Percentiles rank a stretch among this genome's conserved stretches.
These are phyloP conservation scores for Pseudogymnoascus sp. DNA, from an alignment of 2,329 filamentous ascomycete genomes.

Conservation along the genomic window DNA sequence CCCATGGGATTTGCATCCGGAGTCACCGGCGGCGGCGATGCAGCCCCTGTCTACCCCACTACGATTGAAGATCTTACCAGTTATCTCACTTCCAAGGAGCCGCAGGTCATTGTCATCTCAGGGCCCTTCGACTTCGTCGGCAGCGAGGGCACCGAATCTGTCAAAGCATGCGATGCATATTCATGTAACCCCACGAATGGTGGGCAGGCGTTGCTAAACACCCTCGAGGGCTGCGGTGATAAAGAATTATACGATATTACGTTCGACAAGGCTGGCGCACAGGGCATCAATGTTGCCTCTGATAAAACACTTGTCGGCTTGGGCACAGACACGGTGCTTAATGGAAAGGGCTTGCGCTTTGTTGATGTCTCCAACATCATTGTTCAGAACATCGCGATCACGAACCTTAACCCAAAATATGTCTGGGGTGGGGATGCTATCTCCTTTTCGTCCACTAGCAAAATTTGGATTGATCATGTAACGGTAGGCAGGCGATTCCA, in stretches of 20 bases:
- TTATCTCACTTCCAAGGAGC: conserved; percentile 23
- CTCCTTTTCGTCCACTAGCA: conserved; percentile 24
- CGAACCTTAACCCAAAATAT: conserved; percentile 30
- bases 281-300: conserved; percentile 21
- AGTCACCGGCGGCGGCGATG: conserved; percentile 47
- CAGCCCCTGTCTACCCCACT: conserved; percentile 42
- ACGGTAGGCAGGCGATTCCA: conserved; percentile 26
- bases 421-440: conserved; percentile 33
- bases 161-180: conserved; percentile 1
- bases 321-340: conserved; percentile 18
- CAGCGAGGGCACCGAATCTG: conserved; percentile 13
- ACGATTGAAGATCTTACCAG: conserved; percentile 48
- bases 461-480: conserved; percentile 31
- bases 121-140: conserved; percentile 32
- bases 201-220: conserved; percentile 16
- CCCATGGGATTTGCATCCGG: neutral
- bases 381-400: conserved; percentile 23
- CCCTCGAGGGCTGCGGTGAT: conserved; percentile 15
- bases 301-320: conserved; percentile 25
- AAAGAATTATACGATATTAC: conserved; percentile 5
- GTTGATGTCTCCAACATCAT: conserved; percentile 22
- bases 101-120: conserved; percentile 50
- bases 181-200: conserved; percentile 14
- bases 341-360: conserved; percentile 23
- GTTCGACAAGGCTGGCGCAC: conserved; percentile 17